Conservation (phyloP, 768 basidiomycete genomes). For the Phanerodontia chrysosporium region DNA sequence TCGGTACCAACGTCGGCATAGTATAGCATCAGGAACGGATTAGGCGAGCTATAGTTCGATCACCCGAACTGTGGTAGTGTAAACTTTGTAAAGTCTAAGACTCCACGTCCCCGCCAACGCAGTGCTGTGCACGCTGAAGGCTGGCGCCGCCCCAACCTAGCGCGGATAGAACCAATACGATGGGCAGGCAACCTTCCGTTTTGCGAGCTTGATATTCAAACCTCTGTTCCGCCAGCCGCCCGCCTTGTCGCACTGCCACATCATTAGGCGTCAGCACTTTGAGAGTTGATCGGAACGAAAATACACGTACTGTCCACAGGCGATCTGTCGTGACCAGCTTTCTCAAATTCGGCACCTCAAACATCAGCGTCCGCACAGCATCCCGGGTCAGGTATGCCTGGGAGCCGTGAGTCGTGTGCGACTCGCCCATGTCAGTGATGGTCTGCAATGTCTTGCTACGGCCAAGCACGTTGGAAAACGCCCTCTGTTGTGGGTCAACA, state of each 20-base stretch:
- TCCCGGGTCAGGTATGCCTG: slow-evolving; percentile 34
- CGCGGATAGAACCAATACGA: slow-evolving; percentile 9
- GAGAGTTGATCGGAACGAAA: not conserved
- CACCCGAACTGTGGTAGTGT: not conserved
- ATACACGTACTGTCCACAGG: slow-evolving; percentile 50
- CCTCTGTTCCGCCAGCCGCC: not conserved
- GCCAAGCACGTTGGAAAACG: slow-evolving; percentile 24
- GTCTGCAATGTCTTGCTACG: slow-evolving; percentile 37
- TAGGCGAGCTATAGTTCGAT: not conserved
- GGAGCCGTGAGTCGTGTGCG: slow-evolving; percentile 39
- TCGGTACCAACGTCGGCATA: not conserved
- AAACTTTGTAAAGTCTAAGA: too few relatives aligned
- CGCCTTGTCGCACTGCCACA: slow-evolving; percentile 1
- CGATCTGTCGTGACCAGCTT: slow-evolving; percentile 47
- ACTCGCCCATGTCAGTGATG: slow-evolving; percentile 39
- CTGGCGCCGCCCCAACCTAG: not conserved
- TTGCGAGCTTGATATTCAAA: slow-evolving; percentile 6
- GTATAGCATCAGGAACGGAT: too few relatives aligned
- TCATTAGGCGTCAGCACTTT: not conserved
- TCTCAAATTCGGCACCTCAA: slow-evolving; percentile 33
- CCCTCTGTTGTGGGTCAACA: not conserved
- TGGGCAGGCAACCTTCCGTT: slow-evolving; percentile 4
- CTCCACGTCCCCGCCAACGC: not conserved
- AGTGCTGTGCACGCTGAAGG: not conserved
- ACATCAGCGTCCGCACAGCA: slow-evolving; percentile 39